Evolutionary conservation across 1,284 basidiomycete genomes (phyloP).

Genomic region (Irpex sp.): DNA sequence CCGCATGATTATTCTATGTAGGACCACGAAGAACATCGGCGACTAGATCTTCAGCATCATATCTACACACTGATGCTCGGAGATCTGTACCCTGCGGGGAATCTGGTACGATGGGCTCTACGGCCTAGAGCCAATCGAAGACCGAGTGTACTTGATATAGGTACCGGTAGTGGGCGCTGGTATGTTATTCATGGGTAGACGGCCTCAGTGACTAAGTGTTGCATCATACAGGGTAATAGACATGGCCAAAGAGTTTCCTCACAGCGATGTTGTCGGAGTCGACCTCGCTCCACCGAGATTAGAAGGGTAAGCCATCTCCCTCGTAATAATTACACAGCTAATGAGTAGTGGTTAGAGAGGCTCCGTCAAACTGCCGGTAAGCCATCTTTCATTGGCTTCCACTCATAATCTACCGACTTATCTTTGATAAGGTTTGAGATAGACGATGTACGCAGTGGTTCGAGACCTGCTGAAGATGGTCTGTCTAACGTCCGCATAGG

Average conservation of each 20-base stretch:
- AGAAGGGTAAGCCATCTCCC: conserved; percentile 19
- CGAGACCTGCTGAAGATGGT: background rate
- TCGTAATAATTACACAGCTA: conserved; percentile 1
- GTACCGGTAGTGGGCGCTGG: conserved; percentile 34
- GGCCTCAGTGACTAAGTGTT: background rate
- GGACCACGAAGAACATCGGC: conserved; percentile 33
- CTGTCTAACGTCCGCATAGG: conserved; percentile 19
- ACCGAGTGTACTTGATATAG: conserved; percentile 30
- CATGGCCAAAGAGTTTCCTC: conserved; percentile 32
- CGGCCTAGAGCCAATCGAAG: conserved; percentile 23
- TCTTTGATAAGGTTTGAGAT: conserved; percentile 27
- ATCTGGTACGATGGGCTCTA: conserved; percentile 28
- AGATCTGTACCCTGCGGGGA: conserved; percentile 26
- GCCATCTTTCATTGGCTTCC: conserved; percentile 5
- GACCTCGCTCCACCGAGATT: conserved; percentile 29
- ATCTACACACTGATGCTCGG: conserved; percentile 28
- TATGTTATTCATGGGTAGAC: conserved; percentile 10
- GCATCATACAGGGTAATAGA: conserved; percentile 27
- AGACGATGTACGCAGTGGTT: conserved; percentile 24
- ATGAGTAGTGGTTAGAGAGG: conserved; percentile 16
- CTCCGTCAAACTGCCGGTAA: conserved; percentile 31
- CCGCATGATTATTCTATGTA: conserved; percentile 9
- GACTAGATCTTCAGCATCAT: conserved; percentile 33
- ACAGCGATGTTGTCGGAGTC: conserved; percentile 31
- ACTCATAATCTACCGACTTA: background rate